Percentiles rank a stretch among this genome's conserved stretches.
phyloP scores from a whole-genome alignment of 495 filamentous ascomycete genomes.

The Tetracladium marchalianum region DNA sequence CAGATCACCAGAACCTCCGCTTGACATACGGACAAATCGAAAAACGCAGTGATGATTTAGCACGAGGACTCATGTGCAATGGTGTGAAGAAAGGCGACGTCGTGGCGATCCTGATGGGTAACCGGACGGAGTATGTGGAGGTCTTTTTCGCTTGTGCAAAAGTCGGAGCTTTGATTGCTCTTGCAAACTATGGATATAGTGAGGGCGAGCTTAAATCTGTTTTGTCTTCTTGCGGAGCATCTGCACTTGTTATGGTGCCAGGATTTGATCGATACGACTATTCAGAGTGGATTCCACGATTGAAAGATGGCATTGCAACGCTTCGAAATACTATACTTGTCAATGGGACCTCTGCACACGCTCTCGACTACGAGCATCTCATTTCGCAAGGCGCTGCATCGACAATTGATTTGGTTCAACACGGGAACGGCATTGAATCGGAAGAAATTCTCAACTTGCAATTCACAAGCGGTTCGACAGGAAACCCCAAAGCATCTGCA shows the following conservation, averaged over 20 bases:
- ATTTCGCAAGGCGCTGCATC: too few species aligned
- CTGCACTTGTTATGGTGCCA: too few species aligned
- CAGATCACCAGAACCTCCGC: conserved; percentile 9
- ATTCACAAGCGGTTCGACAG: conserved; percentile 2
- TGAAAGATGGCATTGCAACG: too few species aligned
- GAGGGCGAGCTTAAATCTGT: too few species aligned
- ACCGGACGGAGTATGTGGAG: not conserved
- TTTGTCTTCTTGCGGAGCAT: too few species aligned
- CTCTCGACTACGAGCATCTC: too few species aligned
- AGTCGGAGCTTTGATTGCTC: not conserved
- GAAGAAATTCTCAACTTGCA: conserved; percentile 3
- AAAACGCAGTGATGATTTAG: not conserved
- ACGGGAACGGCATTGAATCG: too few species aligned
- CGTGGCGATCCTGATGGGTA: not conserved
- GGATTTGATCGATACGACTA: too few species aligned
- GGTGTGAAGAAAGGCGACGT: not conserved
- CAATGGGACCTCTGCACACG: too few species aligned
- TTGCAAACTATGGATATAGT: conserved; percentile 1
- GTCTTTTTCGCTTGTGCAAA: conserved; percentile 1
- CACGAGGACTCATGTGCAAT: not conserved
- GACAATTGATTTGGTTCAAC: too few species aligned
- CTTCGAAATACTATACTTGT: too few species aligned
- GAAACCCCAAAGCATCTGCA: conserved; percentile 2
- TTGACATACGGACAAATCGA: not conserved
- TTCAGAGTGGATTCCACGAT: too few species aligned